phyloP scores from a whole-genome alignment of 2,329 filamentous ascomycete species.

The Phaeophleospora eucalypticola region DNA sequence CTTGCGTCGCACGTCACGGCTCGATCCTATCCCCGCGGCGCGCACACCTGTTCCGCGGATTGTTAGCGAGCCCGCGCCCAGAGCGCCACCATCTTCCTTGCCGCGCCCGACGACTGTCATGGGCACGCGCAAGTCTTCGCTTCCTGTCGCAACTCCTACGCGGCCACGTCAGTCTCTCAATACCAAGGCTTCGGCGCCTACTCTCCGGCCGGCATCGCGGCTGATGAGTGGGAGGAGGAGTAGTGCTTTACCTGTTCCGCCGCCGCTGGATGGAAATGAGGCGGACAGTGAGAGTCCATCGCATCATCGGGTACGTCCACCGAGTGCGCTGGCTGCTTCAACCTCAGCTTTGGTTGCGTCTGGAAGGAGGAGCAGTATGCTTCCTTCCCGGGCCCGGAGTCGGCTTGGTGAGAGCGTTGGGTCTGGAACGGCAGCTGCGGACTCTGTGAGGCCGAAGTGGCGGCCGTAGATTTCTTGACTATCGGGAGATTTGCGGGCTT shows the following conservation, averaged over 20 bases:
- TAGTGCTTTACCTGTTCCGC: constrained; percentile 20
- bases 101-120: constrained; percentile 18
- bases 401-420: constrained; percentile 10
- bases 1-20: constrained; percentile 19
- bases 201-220: constrained; percentile 15
- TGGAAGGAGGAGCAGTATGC: constrained; percentile 21
- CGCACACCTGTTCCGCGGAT: constrained; percentile 6
- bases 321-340: constrained; percentile 18
- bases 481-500: background rate
- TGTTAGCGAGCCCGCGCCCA: constrained; percentile 12
- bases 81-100: constrained; percentile 14
- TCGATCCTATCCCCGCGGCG: constrained; percentile 6
- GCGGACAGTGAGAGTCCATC: constrained; percentile 27
- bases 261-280: constrained; percentile 25
- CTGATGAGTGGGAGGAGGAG: constrained; percentile 17
- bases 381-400: constrained; percentile 17
- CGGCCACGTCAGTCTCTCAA: constrained; percentile 9
- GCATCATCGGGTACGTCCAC: constrained; percentile 17
- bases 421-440: too few species aligned
- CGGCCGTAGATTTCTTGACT: constrained; percentile 12
- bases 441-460: constrained; percentile 25
- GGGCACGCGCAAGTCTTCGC: constrained; percentile 21
- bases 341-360: too few species aligned
- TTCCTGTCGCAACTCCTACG: constrained; percentile 15
- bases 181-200: constrained; percentile 17